These are phyloP conservation scores for Leccinellum albellum DNA, from an alignment of 768 basidiomycete genomes.

Conservation along the genomic window DNA sequence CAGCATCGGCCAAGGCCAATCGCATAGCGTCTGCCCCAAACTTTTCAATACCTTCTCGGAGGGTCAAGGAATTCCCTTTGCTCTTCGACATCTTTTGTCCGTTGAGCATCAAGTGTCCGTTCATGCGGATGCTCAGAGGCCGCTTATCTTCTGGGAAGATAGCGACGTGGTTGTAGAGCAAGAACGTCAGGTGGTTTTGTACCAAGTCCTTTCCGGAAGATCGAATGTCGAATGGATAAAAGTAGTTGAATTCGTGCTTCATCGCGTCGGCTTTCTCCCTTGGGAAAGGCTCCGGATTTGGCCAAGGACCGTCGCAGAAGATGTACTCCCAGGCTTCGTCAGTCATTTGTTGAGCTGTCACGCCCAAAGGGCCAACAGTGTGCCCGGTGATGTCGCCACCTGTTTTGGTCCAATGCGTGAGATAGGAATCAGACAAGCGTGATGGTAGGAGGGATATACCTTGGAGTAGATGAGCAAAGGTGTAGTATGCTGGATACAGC, in stretches of 20 bases:
- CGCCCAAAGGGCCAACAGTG: slow-evolving; percentile 75
- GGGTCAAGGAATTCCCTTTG: slow-evolving; percentile 91
- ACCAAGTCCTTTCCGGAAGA: slow-evolving; percentile 98
- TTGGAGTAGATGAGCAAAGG: slow-evolving; percentile 87
- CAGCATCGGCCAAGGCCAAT: slow-evolving; percentile 90
- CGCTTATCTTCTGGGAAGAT: slow-evolving; percentile 84
- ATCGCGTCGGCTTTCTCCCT: slow-evolving; percentile 78
- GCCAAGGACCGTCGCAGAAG: slow-evolving; percentile 75
- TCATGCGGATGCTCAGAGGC: slow-evolving; percentile 90
- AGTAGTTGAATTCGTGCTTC: slow-evolving; percentile 91
- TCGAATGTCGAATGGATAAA: slow-evolving; percentile 97
- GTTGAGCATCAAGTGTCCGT: slow-evolving; percentile 95
- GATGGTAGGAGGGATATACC: slow-evolving; percentile 42
- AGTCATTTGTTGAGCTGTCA: slow-evolving; percentile 89
- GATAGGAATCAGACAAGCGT: not conserved
- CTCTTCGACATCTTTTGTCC: slow-evolving; percentile 99
- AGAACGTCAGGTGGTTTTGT: slow-evolving; percentile 92
- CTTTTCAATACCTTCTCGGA: slow-evolving; percentile 85
- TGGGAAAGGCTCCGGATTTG: slow-evolving; percentile 58
- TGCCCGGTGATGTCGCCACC: slow-evolving; percentile 75
- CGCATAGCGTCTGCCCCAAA: slow-evolving; percentile 96
- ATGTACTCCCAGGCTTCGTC: slow-evolving; percentile 98
- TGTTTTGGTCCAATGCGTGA: slow-evolving; percentile 25
- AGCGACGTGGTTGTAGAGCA: slow-evolving; percentile 92
- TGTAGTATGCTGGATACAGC: slow-evolving; percentile 98